Percentiles rank a stretch among this genome's conserved stretches.
Evolutionary conservation across 768 basidiomycete species (phyloP).

Genomic region (Amanita pseudoporphyria): DNA sequence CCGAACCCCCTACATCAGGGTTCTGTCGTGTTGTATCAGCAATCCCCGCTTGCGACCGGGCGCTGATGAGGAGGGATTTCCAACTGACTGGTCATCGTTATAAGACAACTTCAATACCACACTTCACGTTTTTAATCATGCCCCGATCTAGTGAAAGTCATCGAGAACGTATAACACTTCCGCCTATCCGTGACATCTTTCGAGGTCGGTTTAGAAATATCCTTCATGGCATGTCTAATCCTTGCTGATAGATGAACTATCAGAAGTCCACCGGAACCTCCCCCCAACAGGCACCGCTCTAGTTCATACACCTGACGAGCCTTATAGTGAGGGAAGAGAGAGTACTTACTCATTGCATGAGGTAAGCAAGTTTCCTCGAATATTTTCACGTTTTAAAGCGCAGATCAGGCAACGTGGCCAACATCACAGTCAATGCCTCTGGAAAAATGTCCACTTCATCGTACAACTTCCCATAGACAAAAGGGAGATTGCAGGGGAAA

Average conservation of each 20-base stretch:
- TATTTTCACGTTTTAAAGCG: not conserved
- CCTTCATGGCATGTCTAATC: conserved; percentile 6
- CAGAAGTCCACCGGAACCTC: conserved; percentile 22
- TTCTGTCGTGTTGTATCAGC: conserved; percentile 2
- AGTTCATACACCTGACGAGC: not conserved
- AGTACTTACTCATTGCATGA: not conserved
- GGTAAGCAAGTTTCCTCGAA: not conserved
- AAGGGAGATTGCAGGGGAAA: not conserved
- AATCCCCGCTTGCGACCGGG: not conserved
- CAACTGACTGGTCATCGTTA: not conserved
- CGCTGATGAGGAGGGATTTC: not conserved
- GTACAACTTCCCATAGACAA: not conserved
- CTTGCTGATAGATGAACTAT: conserved; percentile 35
- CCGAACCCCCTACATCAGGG: conserved; percentile 4
- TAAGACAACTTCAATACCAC: not conserved
- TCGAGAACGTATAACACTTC: conserved; percentile 49
- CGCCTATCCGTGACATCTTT: conserved; percentile 63
- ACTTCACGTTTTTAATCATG: conserved; percentile 5
- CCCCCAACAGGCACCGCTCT: conserved; percentile 5
- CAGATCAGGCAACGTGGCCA: not conserved
- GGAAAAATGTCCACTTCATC: not conserved
- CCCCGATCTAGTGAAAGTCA: conserved; percentile 18
- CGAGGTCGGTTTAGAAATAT: conserved; percentile 29
- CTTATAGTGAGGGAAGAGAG: not conserved
- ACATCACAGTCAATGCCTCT: not conserved